phyloP scores from a whole-genome alignment of 306 rosid species.

The Vigna hirtella region DNA sequence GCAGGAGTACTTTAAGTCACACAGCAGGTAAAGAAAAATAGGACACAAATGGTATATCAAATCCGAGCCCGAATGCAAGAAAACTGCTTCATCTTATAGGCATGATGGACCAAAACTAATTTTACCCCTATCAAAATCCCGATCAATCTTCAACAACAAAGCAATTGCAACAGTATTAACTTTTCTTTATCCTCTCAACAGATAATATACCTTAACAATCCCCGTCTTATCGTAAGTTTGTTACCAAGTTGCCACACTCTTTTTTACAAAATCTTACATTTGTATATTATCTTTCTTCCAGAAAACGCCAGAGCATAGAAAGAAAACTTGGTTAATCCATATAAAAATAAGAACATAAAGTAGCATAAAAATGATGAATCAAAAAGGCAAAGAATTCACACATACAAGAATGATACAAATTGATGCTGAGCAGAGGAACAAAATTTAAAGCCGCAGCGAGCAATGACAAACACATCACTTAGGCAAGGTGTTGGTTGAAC shows the following conservation, averaged over 20 bases:
- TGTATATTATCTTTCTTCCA: constrained; percentile 38
- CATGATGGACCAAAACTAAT: not conserved
- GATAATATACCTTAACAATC: constrained; percentile 6
- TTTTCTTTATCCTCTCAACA: constrained; percentile 15
- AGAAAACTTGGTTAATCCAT: constrained; percentile 43
- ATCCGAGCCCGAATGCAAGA: constrained; percentile 13
- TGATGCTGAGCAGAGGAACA: constrained; percentile 56
- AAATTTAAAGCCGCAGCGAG: constrained; percentile 77
- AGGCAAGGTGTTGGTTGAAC: constrained; percentile 40
- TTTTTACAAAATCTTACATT: constrained; percentile 40
- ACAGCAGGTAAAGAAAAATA: not conserved
- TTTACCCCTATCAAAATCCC: not conserved
- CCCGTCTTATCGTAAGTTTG: constrained; percentile 3
- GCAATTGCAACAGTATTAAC: constrained; percentile 5
- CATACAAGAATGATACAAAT: constrained; percentile 60
- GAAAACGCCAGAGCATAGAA: constrained; percentile 37
- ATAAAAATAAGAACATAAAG: constrained; percentile 46
- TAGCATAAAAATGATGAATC: constrained; percentile 60
- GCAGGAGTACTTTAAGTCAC: too few relatives aligned
- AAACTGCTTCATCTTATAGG: not conserved
- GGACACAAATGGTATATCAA: not conserved
- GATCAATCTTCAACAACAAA: constrained; percentile 10
- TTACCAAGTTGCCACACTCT: constrained; percentile 29
- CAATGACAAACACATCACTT: constrained; percentile 60
- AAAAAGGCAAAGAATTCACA: constrained; percentile 65